A percentile compares a stretch with the other conserved stretches of the same genome.
These are phyloP conservation scores for Coemansia sp. DNA, from an alignment of 192 early-diverging fungal species.

Conservation along the genomic window DNA sequence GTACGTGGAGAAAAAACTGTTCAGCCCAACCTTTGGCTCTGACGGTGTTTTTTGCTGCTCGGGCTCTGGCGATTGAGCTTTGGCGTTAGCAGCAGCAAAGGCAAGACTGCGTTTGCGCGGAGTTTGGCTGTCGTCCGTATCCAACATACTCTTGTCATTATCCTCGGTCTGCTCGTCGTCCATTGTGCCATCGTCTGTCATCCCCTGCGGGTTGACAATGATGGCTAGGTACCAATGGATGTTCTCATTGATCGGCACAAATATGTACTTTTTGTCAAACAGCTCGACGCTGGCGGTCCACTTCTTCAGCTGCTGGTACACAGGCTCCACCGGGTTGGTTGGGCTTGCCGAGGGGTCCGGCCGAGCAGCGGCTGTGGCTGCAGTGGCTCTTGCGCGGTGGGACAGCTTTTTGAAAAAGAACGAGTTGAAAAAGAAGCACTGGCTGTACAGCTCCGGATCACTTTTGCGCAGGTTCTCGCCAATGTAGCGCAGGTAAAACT, in stretches of 20 bases:
- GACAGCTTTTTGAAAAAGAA: slow-evolving; percentile 82
- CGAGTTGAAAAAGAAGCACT: slow-evolving; percentile 78
- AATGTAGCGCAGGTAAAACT: slow-evolving; percentile 76
- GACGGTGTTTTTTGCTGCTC: not conserved
- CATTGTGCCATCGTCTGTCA: slow-evolving; percentile 15
- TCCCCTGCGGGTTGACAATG: slow-evolving; percentile 66
- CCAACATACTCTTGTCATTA: not conserved
- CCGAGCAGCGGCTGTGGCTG: not conserved
- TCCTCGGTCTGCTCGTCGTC: not conserved
- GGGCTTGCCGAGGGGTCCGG: slow-evolving; percentile 24
- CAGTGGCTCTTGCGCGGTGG: slow-evolving; percentile 15
- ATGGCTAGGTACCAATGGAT: slow-evolving; percentile 89
- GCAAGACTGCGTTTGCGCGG: not conserved
- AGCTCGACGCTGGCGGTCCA: slow-evolving; percentile 78
- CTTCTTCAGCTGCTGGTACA: slow-evolving; percentile 69
- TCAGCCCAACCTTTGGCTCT: not conserved
- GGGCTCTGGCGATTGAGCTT: not conserved
- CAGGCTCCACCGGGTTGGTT: slow-evolving; percentile 31
- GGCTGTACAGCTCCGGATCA: slow-evolving; percentile 49
- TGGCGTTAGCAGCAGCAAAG: not conserved
- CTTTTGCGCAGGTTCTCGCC: slow-evolving; percentile 38
- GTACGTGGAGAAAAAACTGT: slow-evolving; percentile 4
- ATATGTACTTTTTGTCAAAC: slow-evolving; percentile 71
- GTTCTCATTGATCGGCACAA: slow-evolving; percentile 89
- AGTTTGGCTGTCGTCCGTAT: not conserved